Evolutionary conservation across 2,329 filamentous ascomycete species (phyloP), one percentile per base, ranked within the genome.

Genomic region (Fusarium circinatum): DNA sequence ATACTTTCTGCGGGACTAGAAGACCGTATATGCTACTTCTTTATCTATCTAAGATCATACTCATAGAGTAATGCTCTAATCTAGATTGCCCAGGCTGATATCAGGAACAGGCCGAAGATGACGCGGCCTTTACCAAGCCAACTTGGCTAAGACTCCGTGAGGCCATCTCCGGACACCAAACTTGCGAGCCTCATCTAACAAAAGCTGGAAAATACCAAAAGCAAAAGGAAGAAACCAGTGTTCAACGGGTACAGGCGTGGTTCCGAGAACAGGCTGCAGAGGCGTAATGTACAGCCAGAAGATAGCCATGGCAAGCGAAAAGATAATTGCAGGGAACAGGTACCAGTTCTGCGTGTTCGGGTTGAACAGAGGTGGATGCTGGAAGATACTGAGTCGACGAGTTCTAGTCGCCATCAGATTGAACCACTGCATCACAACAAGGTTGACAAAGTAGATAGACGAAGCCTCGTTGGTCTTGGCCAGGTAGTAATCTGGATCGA

Each of bases 401-500:
- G 90, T 95, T 22, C 92, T 87, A 10, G 93, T 86, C 3, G 90
- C 90, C 78, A 95, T 87, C 8, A 95, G 85, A 78, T 92, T 94
- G 85, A 94, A 94, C 86, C 91, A 91, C 85, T 94, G 92, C 92
- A 95, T 94, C 55, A 95, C 90, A 5, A 96, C 93, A 28, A 96
- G 84, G 67, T 91, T 95, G 74, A 95, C 89, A 76, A 95, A 95
- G 81, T 95, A 95, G 68, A 96, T 91, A 22, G 90, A 93, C 42
- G 89, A 92, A 0, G 92, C 92, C 68, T 88, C 86, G 71, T 91
- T 92, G 30, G 92, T 83, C 70, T 89, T 86, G 34, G 84, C 80
- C 0, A 82, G 83, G 76, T 91, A 89, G 63, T 86, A 87, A 51
- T 89, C 88, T 4, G 86, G 81, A 58, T 88, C 86, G 17, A 89